phyloP scores from a whole-genome alignment of 805 yeast species.

The Cyberlindnera americana region DNA sequence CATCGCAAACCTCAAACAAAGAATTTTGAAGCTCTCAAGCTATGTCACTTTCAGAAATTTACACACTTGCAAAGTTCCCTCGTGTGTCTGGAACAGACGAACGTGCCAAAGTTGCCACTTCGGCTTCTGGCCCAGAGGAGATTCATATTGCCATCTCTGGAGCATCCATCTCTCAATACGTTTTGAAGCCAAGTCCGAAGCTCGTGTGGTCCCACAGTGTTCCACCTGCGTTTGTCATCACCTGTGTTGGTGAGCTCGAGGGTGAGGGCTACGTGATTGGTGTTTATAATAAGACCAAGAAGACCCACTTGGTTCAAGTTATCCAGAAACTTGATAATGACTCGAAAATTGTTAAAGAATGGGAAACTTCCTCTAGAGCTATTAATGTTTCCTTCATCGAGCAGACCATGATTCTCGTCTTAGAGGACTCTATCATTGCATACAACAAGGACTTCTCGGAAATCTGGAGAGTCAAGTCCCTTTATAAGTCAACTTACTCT shows the following conservation, averaged over 20 bases:
- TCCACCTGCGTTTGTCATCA: slow-evolving; percentile 40
- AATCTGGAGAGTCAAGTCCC: slow-evolving; percentile 16
- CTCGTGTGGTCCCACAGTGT: slow-evolving; percentile 50
- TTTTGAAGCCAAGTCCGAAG: slow-evolving; percentile 49
- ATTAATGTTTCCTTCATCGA: slow-evolving; percentile 7
- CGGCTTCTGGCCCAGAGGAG: slow-evolving; percentile 17
- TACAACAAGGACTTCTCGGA: slow-evolving; percentile 8
- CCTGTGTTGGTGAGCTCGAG: slow-evolving; percentile 18
- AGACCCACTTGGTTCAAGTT: slow-evolving; percentile 15
- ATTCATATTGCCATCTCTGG: slow-evolving; percentile 28
- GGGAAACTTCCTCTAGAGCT: slow-evolving; percentile 12
- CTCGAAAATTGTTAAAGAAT: slow-evolving; percentile 22
- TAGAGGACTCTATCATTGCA: slow-evolving; percentile 9
- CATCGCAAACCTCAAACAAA: too few relatives aligned
- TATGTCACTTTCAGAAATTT: slow-evolving; percentile 27
- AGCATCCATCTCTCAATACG: slow-evolving; percentile 32
- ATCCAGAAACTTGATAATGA: slow-evolving; percentile 22
- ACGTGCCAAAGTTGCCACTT: slow-evolving; percentile 15
- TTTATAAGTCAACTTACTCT: slow-evolving; percentile 18
- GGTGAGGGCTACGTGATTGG: slow-evolving; percentile 17
- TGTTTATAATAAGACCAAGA: slow-evolving; percentile 18
- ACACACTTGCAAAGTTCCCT: slow-evolving; percentile 25
- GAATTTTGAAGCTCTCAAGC: too few relatives aligned
- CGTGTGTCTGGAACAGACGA: slow-evolving; percentile 21
- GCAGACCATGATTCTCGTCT: slow-evolving; percentile 12